phyloP scores from a whole-genome alignment of 2,329 filamentous ascomycete genomes.

The Albifimbria verrucaria region DNA sequence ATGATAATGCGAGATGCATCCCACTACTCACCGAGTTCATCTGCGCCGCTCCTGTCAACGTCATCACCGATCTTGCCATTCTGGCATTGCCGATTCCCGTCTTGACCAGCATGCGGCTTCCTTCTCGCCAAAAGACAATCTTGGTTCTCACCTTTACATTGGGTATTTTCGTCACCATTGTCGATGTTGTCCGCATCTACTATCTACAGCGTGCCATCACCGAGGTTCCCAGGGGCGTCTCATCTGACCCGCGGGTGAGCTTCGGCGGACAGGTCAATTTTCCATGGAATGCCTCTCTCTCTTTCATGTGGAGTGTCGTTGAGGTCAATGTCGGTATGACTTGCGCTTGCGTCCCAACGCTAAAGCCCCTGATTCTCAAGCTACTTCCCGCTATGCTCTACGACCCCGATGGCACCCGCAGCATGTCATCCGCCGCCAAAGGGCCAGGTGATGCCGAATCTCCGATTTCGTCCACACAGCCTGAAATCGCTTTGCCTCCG shows the following conservation, averaged over 20 bases:
- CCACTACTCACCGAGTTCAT: conserved; percentile 61
- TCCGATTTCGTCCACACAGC: conserved; percentile 2
- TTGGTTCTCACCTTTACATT: conserved; percentile 82
- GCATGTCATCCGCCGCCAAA: conserved; percentile 19
- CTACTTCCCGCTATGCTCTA: conserved; percentile 56
- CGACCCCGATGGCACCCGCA: conserved; percentile 43
- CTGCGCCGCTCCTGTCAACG: conserved; percentile 83
- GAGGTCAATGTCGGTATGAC: conserved; percentile 90
- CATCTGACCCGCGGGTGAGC: conserved; percentile 34
- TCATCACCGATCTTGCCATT: conserved; percentile 86
- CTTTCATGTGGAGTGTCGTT: conserved; percentile 91
- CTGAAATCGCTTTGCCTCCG: background rate
- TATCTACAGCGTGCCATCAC: conserved; percentile 75
- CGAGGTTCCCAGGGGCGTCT: conserved; percentile 32
- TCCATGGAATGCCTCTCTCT: conserved; percentile 74
- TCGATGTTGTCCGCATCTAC: conserved; percentile 86
- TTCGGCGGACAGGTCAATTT: conserved; percentile 55
- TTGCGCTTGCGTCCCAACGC: conserved; percentile 85
- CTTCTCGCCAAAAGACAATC: conserved; percentile 82
- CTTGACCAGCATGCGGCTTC: conserved; percentile 80
- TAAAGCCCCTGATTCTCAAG: conserved; percentile 78
- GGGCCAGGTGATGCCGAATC: conserved; percentile 26
- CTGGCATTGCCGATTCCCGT: conserved; percentile 86
- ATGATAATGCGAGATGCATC: conserved; percentile 42
- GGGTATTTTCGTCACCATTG: conserved; percentile 81